Percentiles rank a stretch among this genome's conserved stretches.
Evolutionary conservation across 345 rosid species (phyloP).

Genomic region (Eucalyptus sp.): DNA sequence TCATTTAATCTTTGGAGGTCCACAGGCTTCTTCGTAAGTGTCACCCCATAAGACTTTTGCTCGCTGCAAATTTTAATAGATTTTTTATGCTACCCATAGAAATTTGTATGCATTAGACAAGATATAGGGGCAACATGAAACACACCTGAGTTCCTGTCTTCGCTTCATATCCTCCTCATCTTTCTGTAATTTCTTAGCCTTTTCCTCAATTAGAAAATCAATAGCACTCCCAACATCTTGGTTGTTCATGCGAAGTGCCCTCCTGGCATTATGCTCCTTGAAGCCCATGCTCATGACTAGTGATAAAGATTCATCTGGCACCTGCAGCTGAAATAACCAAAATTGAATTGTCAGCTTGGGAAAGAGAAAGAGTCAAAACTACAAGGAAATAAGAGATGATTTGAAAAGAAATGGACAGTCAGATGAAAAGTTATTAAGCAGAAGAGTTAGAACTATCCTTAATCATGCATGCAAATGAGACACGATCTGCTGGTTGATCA

Average conservation of each 20-base stretch:
- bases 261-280: conserved; percentile 54
- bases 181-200: conserved; percentile 40
- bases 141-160: conserved; percentile 45
- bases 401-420: background rate
- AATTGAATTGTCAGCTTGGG: background rate
- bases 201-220: conserved; percentile 74
- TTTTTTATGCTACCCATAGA: background rate
- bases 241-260: conserved; percentile 73
- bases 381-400: background rate
- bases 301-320: conserved; percentile 69
- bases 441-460: background rate
- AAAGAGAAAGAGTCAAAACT: background rate
- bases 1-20: conserved; percentile 54
- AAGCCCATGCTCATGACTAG: conserved; percentile 85
- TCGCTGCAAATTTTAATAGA: conserved; percentile 37
- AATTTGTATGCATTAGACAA: background rate
- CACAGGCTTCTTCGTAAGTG: conserved; percentile 74
- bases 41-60: conserved; percentile 74
- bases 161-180: conserved; percentile 39
- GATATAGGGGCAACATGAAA: background rate
- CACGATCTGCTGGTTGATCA: background rate
- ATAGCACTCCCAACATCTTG: conserved; percentile 68
- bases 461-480: background rate
- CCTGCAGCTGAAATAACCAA: conserved; percentile 51
- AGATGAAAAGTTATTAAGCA: background rate